These are phyloP conservation scores for Agastache rugosa DNA, from an alignment of 257 asterid species.

Conservation along the genomic window DNA sequence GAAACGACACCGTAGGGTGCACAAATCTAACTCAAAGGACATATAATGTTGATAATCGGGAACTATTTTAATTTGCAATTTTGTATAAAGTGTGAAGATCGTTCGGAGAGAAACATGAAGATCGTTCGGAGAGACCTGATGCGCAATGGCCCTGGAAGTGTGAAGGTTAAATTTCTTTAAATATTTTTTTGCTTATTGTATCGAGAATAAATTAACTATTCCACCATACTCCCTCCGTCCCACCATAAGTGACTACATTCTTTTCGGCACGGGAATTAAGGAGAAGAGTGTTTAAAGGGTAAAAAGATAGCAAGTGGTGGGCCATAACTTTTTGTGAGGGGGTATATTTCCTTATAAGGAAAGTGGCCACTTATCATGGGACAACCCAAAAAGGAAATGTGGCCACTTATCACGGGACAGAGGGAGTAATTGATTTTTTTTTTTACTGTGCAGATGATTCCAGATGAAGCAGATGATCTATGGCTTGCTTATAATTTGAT, in stretches of 20 bases:
- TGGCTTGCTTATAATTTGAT: slow-evolving; percentile 90
- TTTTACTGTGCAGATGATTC: slow-evolving; percentile 68
- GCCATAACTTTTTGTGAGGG: no score
- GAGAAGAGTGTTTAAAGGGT: no score
- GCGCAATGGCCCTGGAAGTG: slow-evolving; percentile 74
- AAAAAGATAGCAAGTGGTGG: no score
- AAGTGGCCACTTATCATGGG: no score
- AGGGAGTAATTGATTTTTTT: no score
- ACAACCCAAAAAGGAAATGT: no score
- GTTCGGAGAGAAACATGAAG: slow-evolving; percentile 70
- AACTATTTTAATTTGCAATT: no score
- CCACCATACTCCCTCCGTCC: slow-evolving; percentile 2
- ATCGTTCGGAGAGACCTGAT: slow-evolving; percentile 54
- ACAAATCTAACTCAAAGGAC: neutral
- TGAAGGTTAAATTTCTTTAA: slow-evolving; percentile 58
- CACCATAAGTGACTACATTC: no score
- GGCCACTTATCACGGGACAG: no score
- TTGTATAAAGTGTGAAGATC: slow-evolving; percentile 54
- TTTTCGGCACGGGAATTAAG: no score
- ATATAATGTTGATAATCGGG: neutral
- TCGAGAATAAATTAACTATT: neutral
- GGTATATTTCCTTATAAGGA: no score
- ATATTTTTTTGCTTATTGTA: neutral
- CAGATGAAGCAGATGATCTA: slow-evolving; percentile 93
- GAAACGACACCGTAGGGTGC: neutral